Percentiles rank a stretch among this genome's conserved stretches.
phyloP scores from a whole-genome alignment of 1,139 yeast species.

The Scheffersomyces illinoinensis region DNA sequence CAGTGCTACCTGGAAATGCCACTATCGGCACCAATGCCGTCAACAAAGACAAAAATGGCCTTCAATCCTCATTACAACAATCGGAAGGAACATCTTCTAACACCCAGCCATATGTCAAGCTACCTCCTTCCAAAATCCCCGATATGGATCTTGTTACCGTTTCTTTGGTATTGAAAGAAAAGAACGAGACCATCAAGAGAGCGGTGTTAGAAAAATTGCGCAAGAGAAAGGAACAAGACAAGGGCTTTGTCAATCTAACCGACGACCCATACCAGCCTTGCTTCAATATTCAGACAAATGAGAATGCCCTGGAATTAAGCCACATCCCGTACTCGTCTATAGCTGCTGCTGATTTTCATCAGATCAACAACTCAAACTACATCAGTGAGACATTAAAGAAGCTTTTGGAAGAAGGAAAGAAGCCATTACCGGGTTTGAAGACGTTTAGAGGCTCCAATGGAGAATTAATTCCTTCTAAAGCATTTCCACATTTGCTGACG shows the following conservation, averaged over 20 bases:
- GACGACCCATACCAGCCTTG: slow-evolving; percentile 92
- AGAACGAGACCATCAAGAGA: slow-evolving; percentile 73
- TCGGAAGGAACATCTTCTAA: slow-evolving; percentile 32
- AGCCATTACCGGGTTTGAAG: slow-evolving; percentile 44
- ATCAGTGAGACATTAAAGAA: slow-evolving; percentile 43
- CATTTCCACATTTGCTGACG: slow-evolving; percentile 44
- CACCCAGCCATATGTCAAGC: slow-evolving; percentile 78
- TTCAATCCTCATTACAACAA: slow-evolving; percentile 15
- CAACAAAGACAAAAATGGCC: slow-evolving; percentile 19
- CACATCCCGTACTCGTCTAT: slow-evolving; percentile 84
- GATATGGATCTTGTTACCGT: slow-evolving; percentile 88
- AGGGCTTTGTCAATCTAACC: slow-evolving; percentile 77
- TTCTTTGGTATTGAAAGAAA: slow-evolving; percentile 70
- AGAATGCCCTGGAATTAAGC: slow-evolving; percentile 51
- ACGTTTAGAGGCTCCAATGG: slow-evolving; percentile 50
- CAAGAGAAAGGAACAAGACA: slow-evolving; percentile 70
- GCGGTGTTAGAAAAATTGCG: slow-evolving; percentile 83
- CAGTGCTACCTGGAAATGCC: slow-evolving; percentile 10
- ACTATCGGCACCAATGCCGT: slow-evolving; percentile 13
- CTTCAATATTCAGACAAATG: slow-evolving; percentile 64
- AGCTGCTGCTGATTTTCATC: slow-evolving; percentile 69
- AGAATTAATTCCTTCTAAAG: slow-evolving; percentile 43
- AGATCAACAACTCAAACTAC: slow-evolving; percentile 63
- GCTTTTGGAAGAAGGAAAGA: slow-evolving; percentile 40
- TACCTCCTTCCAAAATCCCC: slow-evolving; percentile 90